Base-by-base conservation (phyloP, 139 green algal genomes). In the Penium margaritaceum region DNA sequence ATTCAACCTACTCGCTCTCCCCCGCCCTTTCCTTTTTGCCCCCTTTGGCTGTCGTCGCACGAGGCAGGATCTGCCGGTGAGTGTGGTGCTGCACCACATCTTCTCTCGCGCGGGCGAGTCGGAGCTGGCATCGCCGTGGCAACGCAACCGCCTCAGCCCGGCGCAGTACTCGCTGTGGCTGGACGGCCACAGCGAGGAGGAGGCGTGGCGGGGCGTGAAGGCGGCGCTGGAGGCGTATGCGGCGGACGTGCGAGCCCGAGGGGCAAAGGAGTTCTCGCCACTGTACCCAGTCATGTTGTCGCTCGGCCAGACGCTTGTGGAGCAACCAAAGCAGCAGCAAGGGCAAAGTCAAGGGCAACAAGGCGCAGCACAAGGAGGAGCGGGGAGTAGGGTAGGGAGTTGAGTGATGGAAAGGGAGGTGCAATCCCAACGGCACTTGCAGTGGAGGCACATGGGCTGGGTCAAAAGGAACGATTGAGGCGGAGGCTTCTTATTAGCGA, bases 121-220 rank as follows among this genome's bases (percentile, higher is more conserved):
- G 0, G 64, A 71, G 7, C 67, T 97, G 38, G 41, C 88, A 72
- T 87, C 88, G 21, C 93, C 92, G 0, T 84, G 93, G 64, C 74
- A 87, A 67, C 85, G 86, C 4, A 87, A 78, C 9, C 81, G 85
- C 6, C 74, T 97, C 19, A 87, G 83, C 0, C 57, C 67, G 5
- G 21, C 74, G 64, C 89, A 96, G 89, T 97, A 95, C 83, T 96
- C 90, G 0, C 66, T 90, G 3, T 98, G 92, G 92, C 82, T 97
- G 69, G 92, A 97, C 73, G 14, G 39, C 5, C 75, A 75, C 51
- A 53, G n/a, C 5, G 70, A 81, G 33, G 70, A 81, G 51, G 70
- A 81, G 14, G 54, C 74, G 7, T 81, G 75, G 75, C 35, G 41
- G 35, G 69, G 70, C 30, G 38, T 81, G 29, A 78, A 79, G 51